phyloP scores from a whole-genome alignment of 495 filamentous ascomycete genomes.

The Hyphodiscus hymeniophilus region DNA sequence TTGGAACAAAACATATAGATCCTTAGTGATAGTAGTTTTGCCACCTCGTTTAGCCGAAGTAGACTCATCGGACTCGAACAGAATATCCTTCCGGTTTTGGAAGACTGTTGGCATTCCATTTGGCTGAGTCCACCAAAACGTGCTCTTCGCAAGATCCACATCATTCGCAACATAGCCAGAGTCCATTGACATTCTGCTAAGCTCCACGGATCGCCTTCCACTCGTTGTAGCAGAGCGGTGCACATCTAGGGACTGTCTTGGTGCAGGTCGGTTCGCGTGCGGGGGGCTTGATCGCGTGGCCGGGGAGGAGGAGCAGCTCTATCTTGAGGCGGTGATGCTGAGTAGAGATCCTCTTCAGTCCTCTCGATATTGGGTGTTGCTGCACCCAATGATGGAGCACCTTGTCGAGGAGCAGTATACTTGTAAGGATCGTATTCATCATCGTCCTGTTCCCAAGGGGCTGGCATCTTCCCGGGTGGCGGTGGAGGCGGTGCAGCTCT shows the following conservation, averaged over 20 bases:
- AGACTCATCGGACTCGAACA: conserved; percentile 76
- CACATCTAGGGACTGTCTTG: conserved; percentile 64
- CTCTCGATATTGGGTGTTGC: conserved; percentile 24
- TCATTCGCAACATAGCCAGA: conserved; percentile 79
- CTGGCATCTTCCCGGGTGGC: conserved; percentile 32
- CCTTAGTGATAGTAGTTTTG: conserved; percentile 62
- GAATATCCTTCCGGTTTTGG: conserved; percentile 74
- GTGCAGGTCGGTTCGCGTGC: conserved; percentile 35
- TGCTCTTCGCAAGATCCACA: conserved; percentile 63
- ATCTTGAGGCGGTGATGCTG: conserved; percentile 42
- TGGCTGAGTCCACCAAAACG: conserved; percentile 77
- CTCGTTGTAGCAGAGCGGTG: conserved; percentile 33
- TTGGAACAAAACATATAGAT: conserved; percentile 78
- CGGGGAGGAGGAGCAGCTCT: conserved; percentile 35
- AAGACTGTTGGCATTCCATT: conserved; percentile 70
- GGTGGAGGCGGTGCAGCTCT: conserved; percentile 61
- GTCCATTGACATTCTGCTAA: conserved; percentile 36
- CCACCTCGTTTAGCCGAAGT: conserved; percentile 58
- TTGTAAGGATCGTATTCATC: conserved; percentile 72
- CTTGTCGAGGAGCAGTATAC: conserved; percentile 41
- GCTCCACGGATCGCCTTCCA: conserved; percentile 66
- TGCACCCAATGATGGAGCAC: conserved; percentile 10
- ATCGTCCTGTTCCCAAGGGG: conserved; percentile 46
- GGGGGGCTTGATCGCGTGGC: conserved; percentile 30
- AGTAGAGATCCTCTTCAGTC: conserved; percentile 43